Conservation (phyloP, 257 asterid genomes). For the Solanum acaule region DNA sequence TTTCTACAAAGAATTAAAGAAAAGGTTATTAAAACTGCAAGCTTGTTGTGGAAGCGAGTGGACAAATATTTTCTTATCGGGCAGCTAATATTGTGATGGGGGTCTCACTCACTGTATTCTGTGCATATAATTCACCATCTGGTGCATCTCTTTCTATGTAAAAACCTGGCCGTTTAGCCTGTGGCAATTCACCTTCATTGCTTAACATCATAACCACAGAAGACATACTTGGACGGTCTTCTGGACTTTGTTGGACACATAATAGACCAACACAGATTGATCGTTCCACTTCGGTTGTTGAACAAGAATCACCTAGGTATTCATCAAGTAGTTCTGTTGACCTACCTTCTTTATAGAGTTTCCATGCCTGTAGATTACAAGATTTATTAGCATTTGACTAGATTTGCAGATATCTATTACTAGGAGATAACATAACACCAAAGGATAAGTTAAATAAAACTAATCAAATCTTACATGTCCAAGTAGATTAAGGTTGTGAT, state of each 20-base stretch:
- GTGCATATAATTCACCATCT: not conserved
- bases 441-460: not conserved
- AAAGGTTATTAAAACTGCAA: not conserved
- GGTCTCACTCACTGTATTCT: not conserved
- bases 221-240: constrained; percentile 32
- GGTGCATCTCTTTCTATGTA: constrained; percentile 4
- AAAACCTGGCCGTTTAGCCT: constrained; percentile 21
- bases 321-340: constrained; percentile 12
- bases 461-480: constrained; percentile 12
- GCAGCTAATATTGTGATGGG: not conserved
- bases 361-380: constrained; percentile 21
- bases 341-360: constrained; percentile 14
- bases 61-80: not conserved
- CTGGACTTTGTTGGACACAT: constrained; percentile 24
- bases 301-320: not conserved
- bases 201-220: constrained; percentile 20
- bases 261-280: constrained; percentile 22
- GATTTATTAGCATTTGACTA: not conserved
- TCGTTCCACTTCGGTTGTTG: constrained; percentile 8
- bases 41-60: not conserved
- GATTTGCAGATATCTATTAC: not conserved
- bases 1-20: not conserved
- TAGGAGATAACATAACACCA: not conserved
- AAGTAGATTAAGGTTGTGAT: constrained; percentile 11
- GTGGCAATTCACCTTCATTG: constrained; percentile 19